Evolutionary conservation across 2,329 filamentous ascomycete species (phyloP).

Genomic region (Davidsoniella neocaledoniae): DNA sequence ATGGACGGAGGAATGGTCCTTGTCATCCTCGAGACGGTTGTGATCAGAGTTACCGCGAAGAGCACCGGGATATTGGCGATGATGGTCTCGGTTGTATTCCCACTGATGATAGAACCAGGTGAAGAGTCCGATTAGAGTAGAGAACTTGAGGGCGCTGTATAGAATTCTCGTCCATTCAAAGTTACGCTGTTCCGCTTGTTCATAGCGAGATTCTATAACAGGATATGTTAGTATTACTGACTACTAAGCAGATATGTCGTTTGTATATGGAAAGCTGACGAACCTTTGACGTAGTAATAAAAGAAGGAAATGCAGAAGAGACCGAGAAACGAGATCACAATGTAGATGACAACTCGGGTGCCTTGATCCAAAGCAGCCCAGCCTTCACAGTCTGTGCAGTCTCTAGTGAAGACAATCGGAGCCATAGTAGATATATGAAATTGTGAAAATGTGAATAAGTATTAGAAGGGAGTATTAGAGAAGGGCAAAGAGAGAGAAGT

Average conservation of each 20-base stretch:
- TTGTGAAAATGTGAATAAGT: too few relatives aligned
- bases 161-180: constrained; percentile 7
- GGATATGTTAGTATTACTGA: background rate
- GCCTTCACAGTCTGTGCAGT: constrained; percentile 1
- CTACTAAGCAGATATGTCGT: background rate
- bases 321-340: background rate
- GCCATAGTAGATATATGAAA: background rate
- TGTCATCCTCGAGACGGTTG: background rate
- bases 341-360: constrained; percentile 2
- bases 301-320: constrained; percentile 6
- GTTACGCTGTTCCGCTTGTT: constrained; percentile 2
- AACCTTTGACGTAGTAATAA: constrained; percentile 11
- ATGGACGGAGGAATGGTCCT: background rate
- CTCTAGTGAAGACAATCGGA: background rate
- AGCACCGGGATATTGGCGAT: background rate
- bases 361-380: background rate
- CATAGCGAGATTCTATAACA: constrained; percentile 6
- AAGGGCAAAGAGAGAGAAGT: too few relatives aligned
- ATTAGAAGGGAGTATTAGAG: background rate
- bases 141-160: constrained; percentile 1
- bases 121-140: constrained; percentile 5
- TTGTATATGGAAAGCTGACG: background rate
- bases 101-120: constrained; percentile 9
- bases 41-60: too few relatives aligned
- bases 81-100: constrained; percentile 5